These are phyloP conservation scores for Cryphonectria carpinicola DNA, from an alignment of 2,329 filamentous ascomycete genomes.

Conservation along the genomic window DNA sequence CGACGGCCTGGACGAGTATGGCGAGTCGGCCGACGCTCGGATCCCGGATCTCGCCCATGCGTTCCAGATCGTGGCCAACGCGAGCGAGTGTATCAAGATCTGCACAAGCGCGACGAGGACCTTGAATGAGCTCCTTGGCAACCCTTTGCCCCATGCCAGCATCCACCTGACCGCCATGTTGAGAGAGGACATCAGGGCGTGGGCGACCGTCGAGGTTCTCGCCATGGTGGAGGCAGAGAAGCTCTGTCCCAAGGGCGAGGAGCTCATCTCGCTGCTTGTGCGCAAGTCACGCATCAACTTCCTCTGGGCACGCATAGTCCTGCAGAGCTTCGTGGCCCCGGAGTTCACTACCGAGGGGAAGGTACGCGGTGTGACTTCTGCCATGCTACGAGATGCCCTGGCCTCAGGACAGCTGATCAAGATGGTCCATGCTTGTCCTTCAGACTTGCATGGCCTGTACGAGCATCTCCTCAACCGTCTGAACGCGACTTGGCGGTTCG, in stretches of 20 bases:
- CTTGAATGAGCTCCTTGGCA: neutral
- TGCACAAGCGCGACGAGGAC: neutral
- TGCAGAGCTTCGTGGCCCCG: neutral
- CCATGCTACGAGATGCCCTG: neutral
- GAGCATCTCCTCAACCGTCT: neutral
- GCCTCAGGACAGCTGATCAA: neutral
- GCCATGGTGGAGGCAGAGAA: neutral
- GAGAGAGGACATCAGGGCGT: neutral
- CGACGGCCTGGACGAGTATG: slow-evolving; percentile 13
- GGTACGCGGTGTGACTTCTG: neutral
- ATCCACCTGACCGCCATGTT: slow-evolving; percentile 6
- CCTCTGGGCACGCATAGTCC: slow-evolving; percentile 5
- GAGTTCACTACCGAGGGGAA: neutral
- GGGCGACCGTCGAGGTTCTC: neutral
- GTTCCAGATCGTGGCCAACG: neutral
- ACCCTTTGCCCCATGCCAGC: neutral
- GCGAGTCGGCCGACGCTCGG: neutral
- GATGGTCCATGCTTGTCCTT: neutral
- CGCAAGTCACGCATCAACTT: slow-evolving; percentile 1
- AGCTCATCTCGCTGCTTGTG: neutral
- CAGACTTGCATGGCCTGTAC: slow-evolving; percentile 6
- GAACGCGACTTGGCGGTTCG: neutral
- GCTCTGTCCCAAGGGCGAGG: neutral
- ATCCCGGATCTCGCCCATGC: neutral
- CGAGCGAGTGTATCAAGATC: slow-evolving; percentile 1